Evolutionary conservation across 176 grass and related monocot species (phyloP).

Genomic region (Paspalum notatum): DNA sequence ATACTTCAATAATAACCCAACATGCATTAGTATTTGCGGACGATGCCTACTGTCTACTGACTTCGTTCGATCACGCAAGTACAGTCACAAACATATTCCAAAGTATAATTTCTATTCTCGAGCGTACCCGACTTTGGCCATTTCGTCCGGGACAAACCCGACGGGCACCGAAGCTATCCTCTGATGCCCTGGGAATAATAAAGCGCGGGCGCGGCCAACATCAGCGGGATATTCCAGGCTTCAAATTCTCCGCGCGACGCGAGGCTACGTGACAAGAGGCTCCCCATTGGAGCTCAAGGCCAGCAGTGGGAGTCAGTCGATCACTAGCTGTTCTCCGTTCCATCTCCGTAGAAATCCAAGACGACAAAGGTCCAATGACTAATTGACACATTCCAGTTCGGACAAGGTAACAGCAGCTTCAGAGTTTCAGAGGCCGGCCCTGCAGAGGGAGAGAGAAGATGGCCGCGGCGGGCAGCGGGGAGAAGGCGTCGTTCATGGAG

Average conservation of each 20-base stretch:
- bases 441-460: neutral
- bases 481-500: slow-evolving; percentile 36
- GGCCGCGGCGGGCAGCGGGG: neutral
- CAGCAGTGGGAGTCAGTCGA: neutral
- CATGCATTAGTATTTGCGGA: too few relatives aligned
- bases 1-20: too few relatives aligned
- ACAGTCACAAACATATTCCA: too few relatives aligned
- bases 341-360: too few relatives aligned
- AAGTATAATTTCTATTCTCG: neutral
- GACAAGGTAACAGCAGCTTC: too few relatives aligned
- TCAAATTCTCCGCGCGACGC: neutral
- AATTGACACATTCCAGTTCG: neutral
- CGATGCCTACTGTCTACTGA: too few relatives aligned
- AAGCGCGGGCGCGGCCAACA: neutral
- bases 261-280: slow-evolving; percentile 39
- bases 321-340: neutral
- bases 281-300: neutral
- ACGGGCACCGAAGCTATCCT: neutral
- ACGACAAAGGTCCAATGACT: too few relatives aligned
- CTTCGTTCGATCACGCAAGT: too few relatives aligned
- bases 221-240: slow-evolving; percentile 27
- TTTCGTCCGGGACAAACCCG: neutral
- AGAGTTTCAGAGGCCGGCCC: too few relatives aligned
- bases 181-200: neutral
- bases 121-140: neutral